Base-by-base conservation (phyloP, 768 basidiomycete genomes). In the Tremella mesenterica region DNA sequence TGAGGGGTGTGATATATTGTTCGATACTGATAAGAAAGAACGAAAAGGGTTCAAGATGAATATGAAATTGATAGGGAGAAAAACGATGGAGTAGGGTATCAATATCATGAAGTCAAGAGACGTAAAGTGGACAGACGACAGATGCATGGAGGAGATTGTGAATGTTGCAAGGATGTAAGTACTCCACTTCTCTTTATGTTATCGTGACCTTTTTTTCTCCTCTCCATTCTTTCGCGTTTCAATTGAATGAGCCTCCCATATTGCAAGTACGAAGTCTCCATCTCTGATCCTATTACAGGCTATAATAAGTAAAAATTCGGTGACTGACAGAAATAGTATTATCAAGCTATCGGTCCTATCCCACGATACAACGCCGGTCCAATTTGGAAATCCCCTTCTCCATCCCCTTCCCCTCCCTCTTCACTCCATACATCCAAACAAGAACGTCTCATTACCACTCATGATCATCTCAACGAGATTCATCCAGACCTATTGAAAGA, bases 71-170 rank as follows among this genome's bases (percentile, higher is more conserved):
- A 86, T 58, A 80, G 82, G 3, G 73, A 73, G 7, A 75, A 73
- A 30, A 93, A 93, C 66, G 76, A 77, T 0, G 89, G 87, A 0
- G 43, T 81, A 9, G 74, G 76, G 38, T 84, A 79, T 67, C 82
- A 83, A 59, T 93, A 79, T 63, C 84, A 89, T 39, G 82, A 84
- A 45, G 86, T 88, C 14, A 84, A 88, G 12, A 77, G 89, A 25
- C 77, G 76, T 34, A 84, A 79, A 61, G 79, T 80, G 16, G 80
- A 81, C 29, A 77, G 91, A 28, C 78, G 77, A 59, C 75, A 76
- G 48, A 78, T 93, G 77, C 78, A 85, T 46, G 90, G 80, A 3
- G 81, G 78, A 1, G 86, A 88, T 57, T 93, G 88, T 68, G 85
- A 86, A 58, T 84, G 83, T 54, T 93, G 90, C 69, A 80, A 77